phyloP scores from a whole-genome alignment of 768 basidiomycete genomes.

The Rhodotorula kratochvilovae region DNA sequence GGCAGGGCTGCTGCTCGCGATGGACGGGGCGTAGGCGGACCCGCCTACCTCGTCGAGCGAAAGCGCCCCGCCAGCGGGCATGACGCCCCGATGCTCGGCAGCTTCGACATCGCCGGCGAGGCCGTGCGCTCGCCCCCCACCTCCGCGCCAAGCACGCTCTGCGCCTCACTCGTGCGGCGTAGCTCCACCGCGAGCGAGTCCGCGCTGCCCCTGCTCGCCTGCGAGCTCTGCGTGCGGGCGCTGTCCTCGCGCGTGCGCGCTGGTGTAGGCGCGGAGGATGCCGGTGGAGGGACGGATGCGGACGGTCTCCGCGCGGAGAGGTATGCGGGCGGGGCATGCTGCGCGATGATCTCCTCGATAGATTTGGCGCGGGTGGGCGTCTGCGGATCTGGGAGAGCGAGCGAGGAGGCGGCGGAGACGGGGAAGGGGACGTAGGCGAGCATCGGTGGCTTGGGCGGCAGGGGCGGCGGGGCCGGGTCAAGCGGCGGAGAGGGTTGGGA shows the following conservation, averaged over 20 bases:
- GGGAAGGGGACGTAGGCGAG: conserved; percentile 8
- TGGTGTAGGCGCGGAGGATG: background rate
- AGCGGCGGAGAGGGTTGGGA: background rate
- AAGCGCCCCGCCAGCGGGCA: no score
- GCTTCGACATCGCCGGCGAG: background rate
- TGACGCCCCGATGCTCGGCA: background rate
- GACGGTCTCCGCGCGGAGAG: background rate
- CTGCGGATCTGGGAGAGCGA: background rate
- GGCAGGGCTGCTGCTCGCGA: no score
- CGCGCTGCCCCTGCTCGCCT: background rate
- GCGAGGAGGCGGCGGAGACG: background rate
- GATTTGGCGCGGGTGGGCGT: conserved; percentile 18
- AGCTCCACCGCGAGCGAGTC: conserved; percentile 17
- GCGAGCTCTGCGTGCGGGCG: background rate
- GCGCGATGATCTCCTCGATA: conserved; percentile 37
- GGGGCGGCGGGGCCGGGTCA: background rate
- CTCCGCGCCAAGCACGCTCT: no score
- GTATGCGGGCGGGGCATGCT: background rate
- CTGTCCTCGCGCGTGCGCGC: background rate
- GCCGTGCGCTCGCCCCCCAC: no score
- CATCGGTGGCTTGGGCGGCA: background rate
- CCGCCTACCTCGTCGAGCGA: background rate
- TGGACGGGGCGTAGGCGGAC: background rate
- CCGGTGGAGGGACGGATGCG: background rate
- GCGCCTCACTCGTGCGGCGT: background rate